A percentile compares a stretch with the other conserved stretches of the same genome.
Evolutionary conservation across 176 grass and related monocot species (phyloP).

Genomic region (Sorghum bicolor): DNA sequence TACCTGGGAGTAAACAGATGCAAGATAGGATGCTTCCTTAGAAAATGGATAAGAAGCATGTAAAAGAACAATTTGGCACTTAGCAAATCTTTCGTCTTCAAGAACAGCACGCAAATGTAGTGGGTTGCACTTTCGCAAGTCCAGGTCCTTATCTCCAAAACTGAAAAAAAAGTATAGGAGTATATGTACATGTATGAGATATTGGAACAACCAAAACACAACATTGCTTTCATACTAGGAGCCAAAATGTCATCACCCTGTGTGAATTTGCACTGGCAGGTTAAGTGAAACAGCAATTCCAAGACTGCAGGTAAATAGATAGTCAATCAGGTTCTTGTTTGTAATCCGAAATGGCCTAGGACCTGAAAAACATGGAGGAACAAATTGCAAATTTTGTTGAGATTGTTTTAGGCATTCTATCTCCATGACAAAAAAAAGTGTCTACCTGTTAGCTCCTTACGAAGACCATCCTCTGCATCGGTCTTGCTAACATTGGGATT

Average conservation of each 20-base stretch:
- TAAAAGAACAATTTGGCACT: constrained; percentile 86
- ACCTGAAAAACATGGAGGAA: constrained; percentile 60
- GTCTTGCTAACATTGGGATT: constrained; percentile 64
- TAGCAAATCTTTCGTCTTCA: constrained; percentile 75
- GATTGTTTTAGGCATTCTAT: not conserved
- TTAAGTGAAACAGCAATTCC: constrained; percentile 54
- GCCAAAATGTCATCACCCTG: constrained; percentile 60
- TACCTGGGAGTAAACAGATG: constrained; percentile 98
- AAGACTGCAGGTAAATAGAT: constrained; percentile 82
- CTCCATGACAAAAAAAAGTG: not conserved
- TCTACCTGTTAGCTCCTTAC: constrained; percentile 66
- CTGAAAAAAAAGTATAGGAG: constrained; percentile 60
- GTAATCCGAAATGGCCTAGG: constrained; percentile 62
- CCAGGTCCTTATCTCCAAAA: constrained; percentile 93
- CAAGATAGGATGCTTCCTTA: constrained; percentile 98
- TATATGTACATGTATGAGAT: constrained; percentile 18
- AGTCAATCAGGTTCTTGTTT: constrained; percentile 93
- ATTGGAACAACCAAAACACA: constrained; percentile 15
- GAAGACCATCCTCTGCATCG: constrained; percentile 82
- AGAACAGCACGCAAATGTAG: constrained; percentile 80
- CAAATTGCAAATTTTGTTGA: constrained; percentile 1
- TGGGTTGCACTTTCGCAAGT: constrained; percentile 86
- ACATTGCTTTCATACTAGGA: constrained; percentile 7
- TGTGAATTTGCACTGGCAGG: constrained; percentile 92
- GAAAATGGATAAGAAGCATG: constrained; percentile 99